A percentile compares a stretch with the other conserved stretches of the same genome.
phyloP scores from a whole-genome alignment of 805 yeast species.

The Cyberlindnera subsufficiens region DNA sequence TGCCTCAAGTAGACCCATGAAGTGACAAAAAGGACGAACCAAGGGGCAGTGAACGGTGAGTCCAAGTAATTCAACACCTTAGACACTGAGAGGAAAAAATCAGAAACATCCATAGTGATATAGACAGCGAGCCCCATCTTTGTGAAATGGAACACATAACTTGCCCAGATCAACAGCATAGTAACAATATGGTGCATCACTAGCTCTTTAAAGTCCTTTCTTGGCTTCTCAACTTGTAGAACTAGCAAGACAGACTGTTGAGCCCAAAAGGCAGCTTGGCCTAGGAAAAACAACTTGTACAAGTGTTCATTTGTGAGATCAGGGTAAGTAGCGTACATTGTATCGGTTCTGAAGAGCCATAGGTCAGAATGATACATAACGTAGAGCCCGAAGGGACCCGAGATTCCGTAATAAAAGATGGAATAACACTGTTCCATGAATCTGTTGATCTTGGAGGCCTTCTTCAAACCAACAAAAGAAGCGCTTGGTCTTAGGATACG shows the following conservation, averaged over 20 bases:
- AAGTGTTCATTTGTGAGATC: slow-evolving; percentile 65
- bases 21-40: slow-evolving; percentile 59
- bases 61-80: slow-evolving; percentile 86
- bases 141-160: slow-evolving; percentile 92
- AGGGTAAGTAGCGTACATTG: slow-evolving; percentile 78
- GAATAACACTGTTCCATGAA: slow-evolving; percentile 93
- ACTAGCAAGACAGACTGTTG: slow-evolving; percentile 85
- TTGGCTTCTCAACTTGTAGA: slow-evolving; percentile 86
- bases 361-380: slow-evolving; percentile 80
- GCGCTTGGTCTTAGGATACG: slow-evolving; percentile 72
- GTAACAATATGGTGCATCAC: slow-evolving; percentile 93
- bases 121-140: slow-evolving; percentile 92
- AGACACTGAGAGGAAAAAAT: slow-evolving; percentile 77
- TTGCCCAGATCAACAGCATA: slow-evolving; percentile 74
- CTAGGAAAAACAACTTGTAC: slow-evolving; percentile 78
- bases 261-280: slow-evolving; percentile 96
- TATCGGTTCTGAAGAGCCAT: slow-evolving; percentile 84
- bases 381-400: slow-evolving; percentile 85
- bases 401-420: slow-evolving; percentile 68
- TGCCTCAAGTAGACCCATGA: slow-evolving; percentile 91
- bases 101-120: slow-evolving; percentile 94
- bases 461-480: slow-evolving; percentile 38
- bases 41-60: slow-evolving; percentile 53
- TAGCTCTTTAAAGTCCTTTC: slow-evolving; percentile 89
- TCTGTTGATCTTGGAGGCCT: slow-evolving; percentile 54